Conservation (phyloP, 1,284 basidiomycete species). For the Ceratobasidium sp. region DNA sequence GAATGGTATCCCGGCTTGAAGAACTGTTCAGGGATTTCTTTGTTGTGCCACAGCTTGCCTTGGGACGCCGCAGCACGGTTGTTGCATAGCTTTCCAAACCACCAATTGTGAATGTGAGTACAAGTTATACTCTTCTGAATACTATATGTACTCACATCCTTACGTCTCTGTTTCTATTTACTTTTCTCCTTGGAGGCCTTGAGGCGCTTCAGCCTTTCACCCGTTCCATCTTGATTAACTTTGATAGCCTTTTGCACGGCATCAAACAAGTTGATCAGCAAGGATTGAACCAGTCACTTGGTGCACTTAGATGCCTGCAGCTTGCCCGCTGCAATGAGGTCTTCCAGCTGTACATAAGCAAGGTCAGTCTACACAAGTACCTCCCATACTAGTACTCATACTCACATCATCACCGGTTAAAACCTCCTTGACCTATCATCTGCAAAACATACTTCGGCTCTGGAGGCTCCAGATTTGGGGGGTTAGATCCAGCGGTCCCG, state of each 20-base stretch:
- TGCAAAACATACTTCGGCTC: too few species aligned
- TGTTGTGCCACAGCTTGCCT: not conserved
- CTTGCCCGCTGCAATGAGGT: not conserved
- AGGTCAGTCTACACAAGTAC: not conserved
- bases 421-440: not conserved
- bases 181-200: not conserved
- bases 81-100: not conserved
- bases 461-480: too few species aligned
- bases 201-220: not conserved
- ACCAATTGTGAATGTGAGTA: not conserved
- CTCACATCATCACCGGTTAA: not conserved
- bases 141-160: not conserved
- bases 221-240: not conserved
- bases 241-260: not conserved
- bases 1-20: slow-evolving; percentile 1
- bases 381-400: not conserved
- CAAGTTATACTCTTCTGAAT: not conserved
- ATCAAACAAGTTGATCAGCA: slow-evolving; percentile 4
- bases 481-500: too few species aligned
- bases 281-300: too few species aligned
- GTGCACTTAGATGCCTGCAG: not conserved
- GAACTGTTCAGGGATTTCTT: not conserved
- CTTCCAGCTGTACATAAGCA: not conserved
- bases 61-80: not conserved
- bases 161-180: not conserved